Evolutionary conservation across 2,329 filamentous ascomycete genomes (phyloP).

Genomic region (Stromatinia cepivora): DNA sequence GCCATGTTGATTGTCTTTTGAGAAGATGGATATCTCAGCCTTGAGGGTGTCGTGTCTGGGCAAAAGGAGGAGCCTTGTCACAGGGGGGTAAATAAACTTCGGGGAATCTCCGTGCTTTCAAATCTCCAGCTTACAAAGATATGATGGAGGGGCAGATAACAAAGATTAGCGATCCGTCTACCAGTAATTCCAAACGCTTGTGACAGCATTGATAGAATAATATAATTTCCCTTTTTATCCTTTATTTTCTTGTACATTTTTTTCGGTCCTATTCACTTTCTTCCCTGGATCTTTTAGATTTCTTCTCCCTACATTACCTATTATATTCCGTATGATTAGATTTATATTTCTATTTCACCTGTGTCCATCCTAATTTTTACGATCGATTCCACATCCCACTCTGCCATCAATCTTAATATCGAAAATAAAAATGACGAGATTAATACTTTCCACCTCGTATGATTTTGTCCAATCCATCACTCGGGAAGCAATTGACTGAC

Average conservation of each 20-base stretch:
- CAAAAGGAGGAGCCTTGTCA: slow-evolving; percentile 6
- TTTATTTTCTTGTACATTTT: slow-evolving; percentile 15
- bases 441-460: slow-evolving; percentile 84
- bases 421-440: slow-evolving; percentile 63
- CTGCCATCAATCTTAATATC: neutral
- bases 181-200: slow-evolving; percentile 4
- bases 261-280: neutral
- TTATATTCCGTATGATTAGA: neutral
- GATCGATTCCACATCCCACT: slow-evolving; percentile 13
- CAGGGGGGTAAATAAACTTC: neutral
- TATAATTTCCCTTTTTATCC: slow-evolving; percentile 14
- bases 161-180: neutral
- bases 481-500: slow-evolving; percentile 24
- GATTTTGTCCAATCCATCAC: slow-evolving; percentile 40
- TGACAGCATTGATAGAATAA: slow-evolving; percentile 18
- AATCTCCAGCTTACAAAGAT: slow-evolving; percentile 20
- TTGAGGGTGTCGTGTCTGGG: slow-evolving; percentile 20
- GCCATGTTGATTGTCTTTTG: slow-evolving; percentile 44
- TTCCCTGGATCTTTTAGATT: neutral
- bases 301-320: neutral
- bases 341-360: neutral
- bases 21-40: slow-evolving; percentile 15
- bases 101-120: neutral
- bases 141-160: slow-evolving; percentile 20
- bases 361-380: neutral